Evolutionary conservation across 768 basidiomycete species (phyloP), one percentile per base, ranked within the genome.

Genomic region (Xanthoconium purpureum): DNA sequence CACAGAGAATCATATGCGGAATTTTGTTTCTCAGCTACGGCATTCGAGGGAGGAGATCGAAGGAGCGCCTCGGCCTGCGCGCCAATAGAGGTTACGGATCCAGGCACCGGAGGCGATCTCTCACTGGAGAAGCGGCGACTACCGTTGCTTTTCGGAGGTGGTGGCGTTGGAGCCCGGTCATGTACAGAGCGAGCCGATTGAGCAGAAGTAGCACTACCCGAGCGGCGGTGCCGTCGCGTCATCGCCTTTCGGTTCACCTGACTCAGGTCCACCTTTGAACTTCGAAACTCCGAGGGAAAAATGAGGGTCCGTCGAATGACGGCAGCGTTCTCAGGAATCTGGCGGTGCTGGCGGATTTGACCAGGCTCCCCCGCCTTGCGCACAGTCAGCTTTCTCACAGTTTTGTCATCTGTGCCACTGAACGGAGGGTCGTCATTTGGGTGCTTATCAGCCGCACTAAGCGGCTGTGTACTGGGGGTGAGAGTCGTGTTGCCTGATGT

Each of bases 131-230:
- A 89, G 37, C 87, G 82, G 58, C 80, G 80, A 33, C 71, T 61
- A 38, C 69, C 68, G 46, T 78, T 75, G 6, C 81, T 74, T 60
- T 82, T 82, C 14, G 88, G 84, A 33, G 91, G 91, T 17, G 91
- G 91, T n/a, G 91, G 91, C 9, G 91, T 93, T 12, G 90, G 91
- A 13, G 76, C 87, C 50, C 91, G 87, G 61, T 93, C 91, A 61
- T 89, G 85, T 30, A 91, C 77, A 42, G 91, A 91, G 54, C 86
- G 84, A 61, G 74, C 82, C 0, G 90, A 92, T 17, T 78, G 74
- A 13, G 82, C 84, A 28, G 80, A 82, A 18, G 69, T 70, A 12
- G 78, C 77, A 60, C 91, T 89, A 17, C 78, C 77, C 52, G 88
- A 80, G 39, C 85, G 84, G 44, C 85, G 83, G 47, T 82, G 82